Conservation (phyloP, 306 rosid species). For the Acacia confusa region DNA sequence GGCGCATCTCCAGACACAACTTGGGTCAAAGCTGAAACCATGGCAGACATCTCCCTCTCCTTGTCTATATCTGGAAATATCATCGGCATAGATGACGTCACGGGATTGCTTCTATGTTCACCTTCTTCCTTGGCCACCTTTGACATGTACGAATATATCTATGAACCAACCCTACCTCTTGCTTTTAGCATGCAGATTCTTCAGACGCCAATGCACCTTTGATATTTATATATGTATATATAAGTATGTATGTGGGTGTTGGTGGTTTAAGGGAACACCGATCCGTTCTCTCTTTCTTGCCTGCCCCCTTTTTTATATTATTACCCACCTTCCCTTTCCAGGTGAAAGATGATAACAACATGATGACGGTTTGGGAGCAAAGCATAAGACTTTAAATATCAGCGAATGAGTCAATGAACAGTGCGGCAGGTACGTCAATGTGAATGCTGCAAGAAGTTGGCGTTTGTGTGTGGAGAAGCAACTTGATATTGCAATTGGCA, state of each 20-base stretch:
- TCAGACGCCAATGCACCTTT: background rate
- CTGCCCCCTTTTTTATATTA: background rate
- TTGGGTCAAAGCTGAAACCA: conserved; percentile 49
- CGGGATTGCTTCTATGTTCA: background rate
- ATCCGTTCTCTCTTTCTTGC: background rate
- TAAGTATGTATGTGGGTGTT: background rate
- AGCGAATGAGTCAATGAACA: conserved; percentile 1
- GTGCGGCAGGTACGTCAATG: background rate
- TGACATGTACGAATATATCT: background rate
- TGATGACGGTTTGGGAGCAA: background rate
- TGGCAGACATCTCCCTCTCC: conserved; percentile 52
- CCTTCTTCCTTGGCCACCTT: conserved; percentile 31
- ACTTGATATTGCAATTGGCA: background rate
- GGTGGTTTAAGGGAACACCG: background rate
- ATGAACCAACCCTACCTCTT: background rate
- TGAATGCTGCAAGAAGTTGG: conserved; percentile 16
- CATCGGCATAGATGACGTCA: conserved; percentile 28
- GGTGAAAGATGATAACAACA: background rate
- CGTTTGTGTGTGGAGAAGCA: background rate
- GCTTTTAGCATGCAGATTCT: conserved; percentile 4
- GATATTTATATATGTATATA: background rate
- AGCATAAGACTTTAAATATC: background rate
- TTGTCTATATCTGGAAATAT: conserved; percentile 35
- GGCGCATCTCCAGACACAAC: conserved; percentile 40
- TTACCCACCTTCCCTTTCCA: background rate